Evolutionary conservation across 2,329 filamentous ascomycete species (phyloP), one percentile per base, ranked within the genome.

Genomic region (Exophiala phaeomuriformis): DNA sequence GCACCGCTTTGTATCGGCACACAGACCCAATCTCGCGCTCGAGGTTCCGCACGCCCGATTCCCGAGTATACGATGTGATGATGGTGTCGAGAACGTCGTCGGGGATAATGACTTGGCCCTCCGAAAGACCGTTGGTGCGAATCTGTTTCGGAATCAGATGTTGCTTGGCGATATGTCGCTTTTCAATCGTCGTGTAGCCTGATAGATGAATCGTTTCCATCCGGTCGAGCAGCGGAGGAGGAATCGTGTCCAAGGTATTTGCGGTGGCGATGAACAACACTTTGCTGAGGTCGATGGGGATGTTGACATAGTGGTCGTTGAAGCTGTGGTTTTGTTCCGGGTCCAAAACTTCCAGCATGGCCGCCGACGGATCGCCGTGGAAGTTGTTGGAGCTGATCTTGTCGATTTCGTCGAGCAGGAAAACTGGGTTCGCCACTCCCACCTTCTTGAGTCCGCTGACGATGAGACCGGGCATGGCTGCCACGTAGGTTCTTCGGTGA

Each of bases 81-180:
- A 96, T 89, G 70, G 94, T 95, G 69, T 91, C 89, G 52, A 98
- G 80, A 2, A 96, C 90, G 32, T 91, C 86, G 55, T 88, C 84
- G 41, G 81, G 82, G 58, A 98, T 83, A 36, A 77, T 71, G 46
- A 98, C 80, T 64, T 95, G 86, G 44, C 84, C 83, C 29, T 84
- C 76, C 46, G 77, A 77, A 48, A 98, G 81, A 29, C 93, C 93
- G 66, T 98, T 98, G 51, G 88, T 86, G 47, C 83, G 84, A 64
- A 97, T 85, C 69, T 98, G 93, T 74, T 97, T 98, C 8, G 93
- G 93, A 19, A 98, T 84, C n/a, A 98, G 77, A 70, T 98, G 93
- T 63, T 86, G 85, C 63, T 84, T 83, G 10, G 93, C 91, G 67
- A 98, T 98, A 68, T 96, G 89, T 53, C 89, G 82, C 75, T 98